Conservation (phyloP, 2,329 filamentous ascomycete genomes). For the Calonectria henricotiae region DNA sequence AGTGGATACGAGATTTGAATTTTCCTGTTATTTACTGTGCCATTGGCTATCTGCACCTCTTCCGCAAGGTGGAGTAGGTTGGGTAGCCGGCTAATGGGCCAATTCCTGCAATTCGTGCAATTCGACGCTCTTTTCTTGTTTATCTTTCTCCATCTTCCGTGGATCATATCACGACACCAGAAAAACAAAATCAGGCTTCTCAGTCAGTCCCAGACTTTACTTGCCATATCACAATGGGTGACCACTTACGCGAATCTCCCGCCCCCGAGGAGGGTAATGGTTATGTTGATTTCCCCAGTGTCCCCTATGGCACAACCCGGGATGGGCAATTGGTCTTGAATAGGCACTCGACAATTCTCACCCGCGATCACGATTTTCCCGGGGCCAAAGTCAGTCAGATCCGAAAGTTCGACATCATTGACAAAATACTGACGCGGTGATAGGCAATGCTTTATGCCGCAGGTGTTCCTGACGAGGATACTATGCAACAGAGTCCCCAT, state of each 20-base stretch:
- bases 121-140: background rate
- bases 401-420: background rate
- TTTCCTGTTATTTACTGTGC: conserved; percentile 19
- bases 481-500: conserved; percentile 28
- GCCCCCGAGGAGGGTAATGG: background rate
- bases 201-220: background rate
- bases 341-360: conserved; percentile 27
- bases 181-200: background rate
- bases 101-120: background rate
- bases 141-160: background rate
- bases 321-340: conserved; percentile 23
- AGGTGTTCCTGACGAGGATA: conserved; percentile 18
- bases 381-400: conserved; percentile 18
- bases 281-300: conserved; percentile 26
- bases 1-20: conserved; percentile 9
- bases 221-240: background rate
- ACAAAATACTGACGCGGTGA: background rate
- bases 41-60: conserved; percentile 12
- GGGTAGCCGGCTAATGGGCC: background rate
- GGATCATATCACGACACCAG: too few species aligned
- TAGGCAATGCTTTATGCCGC: conserved; percentile 33
- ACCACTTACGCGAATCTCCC: background rate
- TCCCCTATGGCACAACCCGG: background rate
- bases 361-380: conserved; percentile 25
- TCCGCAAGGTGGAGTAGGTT: background rate